Percentiles rank a stretch among this genome's conserved stretches.
Conservation (phyloP, 2,329 filamentous ascomycete genomes). For the Colletotrichum tamarilloi region DNA sequence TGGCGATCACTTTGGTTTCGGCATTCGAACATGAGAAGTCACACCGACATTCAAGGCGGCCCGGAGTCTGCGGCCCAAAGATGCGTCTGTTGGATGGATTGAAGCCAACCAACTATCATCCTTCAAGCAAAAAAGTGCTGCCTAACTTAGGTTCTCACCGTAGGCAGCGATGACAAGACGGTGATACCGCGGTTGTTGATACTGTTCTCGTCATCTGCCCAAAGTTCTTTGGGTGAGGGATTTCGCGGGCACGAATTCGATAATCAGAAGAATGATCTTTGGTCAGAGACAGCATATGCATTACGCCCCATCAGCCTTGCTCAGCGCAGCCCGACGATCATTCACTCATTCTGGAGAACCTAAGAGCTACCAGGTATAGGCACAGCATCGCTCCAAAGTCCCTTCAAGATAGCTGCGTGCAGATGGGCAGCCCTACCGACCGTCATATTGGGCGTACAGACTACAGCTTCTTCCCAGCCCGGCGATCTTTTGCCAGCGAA, state of each 20-base stretch:
- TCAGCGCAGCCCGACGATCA: background rate
- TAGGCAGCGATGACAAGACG: conserved; percentile 1
- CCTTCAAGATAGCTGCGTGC: background rate
- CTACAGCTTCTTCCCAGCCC: background rate
- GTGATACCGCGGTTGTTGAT: background rate
- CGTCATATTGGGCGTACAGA: conserved; percentile 6
- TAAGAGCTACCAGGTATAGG: background rate
- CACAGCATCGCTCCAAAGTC: background rate
- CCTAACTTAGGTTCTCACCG: background rate
- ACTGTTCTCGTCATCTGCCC: conserved; percentile 2
- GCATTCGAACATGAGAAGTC: background rate
- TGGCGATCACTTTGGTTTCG: background rate
- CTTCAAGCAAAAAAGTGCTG: background rate
- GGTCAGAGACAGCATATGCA: background rate
- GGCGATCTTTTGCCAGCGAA: conserved; percentile 1
- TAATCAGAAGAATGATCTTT: background rate
- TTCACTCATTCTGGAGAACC: background rate
- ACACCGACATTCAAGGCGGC: background rate
- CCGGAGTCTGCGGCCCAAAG: background rate
- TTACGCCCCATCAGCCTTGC: background rate
- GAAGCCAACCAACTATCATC: background rate
- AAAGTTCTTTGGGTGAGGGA: background rate
- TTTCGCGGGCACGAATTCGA: background rate
- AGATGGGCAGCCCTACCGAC: conserved; percentile 8
- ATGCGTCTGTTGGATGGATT: background rate